Evolutionary conservation across 495 filamentous ascomycete genomes (phyloP).

Genomic region (Penicillium pulvis): DNA sequence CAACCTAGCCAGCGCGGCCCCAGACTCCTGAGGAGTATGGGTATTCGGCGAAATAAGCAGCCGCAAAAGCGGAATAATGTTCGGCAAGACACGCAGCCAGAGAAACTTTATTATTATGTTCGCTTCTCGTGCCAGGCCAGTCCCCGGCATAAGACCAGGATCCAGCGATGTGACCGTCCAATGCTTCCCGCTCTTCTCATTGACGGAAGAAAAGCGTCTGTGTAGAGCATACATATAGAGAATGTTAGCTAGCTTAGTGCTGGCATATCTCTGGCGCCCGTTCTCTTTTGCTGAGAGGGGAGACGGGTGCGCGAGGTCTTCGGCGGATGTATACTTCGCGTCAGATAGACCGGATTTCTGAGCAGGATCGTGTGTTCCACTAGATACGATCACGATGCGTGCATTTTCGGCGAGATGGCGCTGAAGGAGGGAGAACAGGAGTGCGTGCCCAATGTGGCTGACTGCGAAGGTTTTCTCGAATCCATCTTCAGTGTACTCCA

Average conservation of each 20-base stretch:
- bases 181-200: constrained; percentile 16
- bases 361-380: constrained; percentile 38
- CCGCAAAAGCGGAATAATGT: constrained; percentile 34
- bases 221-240: constrained; percentile 47
- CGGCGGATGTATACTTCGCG: constrained; percentile 31
- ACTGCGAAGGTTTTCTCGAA: constrained; percentile 47
- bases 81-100: constrained; percentile 38
- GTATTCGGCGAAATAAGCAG: constrained; percentile 33
- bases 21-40: constrained; percentile 40
- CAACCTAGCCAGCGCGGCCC: constrained; percentile 35
- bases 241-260: constrained; percentile 28
- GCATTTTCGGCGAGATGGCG: constrained; percentile 49
- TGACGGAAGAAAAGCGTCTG: constrained; percentile 26
- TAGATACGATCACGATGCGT: constrained; percentile 43
- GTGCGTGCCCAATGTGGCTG: constrained; percentile 44
- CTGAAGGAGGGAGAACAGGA: constrained; percentile 53
- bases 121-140: constrained; percentile 39
- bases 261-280: constrained; percentile 34
- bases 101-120: constrained; percentile 16
- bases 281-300: constrained; percentile 16
- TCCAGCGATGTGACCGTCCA: constrained; percentile 44
- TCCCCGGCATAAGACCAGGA: constrained; percentile 51
- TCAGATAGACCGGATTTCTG: constrained; percentile 33
- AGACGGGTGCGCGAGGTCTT: constrained; percentile 33
- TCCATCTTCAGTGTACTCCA: constrained; percentile 38